Evolutionary conservation across 768 basidiomycete genomes (phyloP).

Genomic region (Tylopilus felleus): DNA sequence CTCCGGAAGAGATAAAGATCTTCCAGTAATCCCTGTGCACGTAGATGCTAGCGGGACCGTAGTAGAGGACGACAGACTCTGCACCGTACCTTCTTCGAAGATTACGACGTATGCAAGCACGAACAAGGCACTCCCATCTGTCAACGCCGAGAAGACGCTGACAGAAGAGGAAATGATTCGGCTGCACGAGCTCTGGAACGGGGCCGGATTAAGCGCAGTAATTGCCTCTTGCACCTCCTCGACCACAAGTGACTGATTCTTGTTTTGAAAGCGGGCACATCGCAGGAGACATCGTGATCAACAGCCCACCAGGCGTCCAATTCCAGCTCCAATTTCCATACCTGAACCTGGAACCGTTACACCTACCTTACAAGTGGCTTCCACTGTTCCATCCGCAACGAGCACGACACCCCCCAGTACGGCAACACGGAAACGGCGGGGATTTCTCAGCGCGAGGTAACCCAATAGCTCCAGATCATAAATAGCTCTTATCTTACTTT

Average conservation of each 20-base stretch:
- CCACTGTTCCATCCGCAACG: conserved; percentile 1
- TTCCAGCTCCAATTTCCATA: conserved; percentile 14
- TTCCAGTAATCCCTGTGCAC: conserved; percentile 21
- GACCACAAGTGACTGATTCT: not conserved
- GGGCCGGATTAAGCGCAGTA: conserved; percentile 22
- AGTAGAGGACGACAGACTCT: not conserved
- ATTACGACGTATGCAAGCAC: not conserved
- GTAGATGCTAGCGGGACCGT: not conserved
- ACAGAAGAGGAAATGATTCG: conserved; percentile 17
- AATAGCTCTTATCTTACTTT: not conserved
- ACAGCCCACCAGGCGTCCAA: not conserved
- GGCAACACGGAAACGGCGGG: conserved; percentile 13
- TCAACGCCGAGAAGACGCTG: conserved; percentile 16
- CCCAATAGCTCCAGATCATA: not conserved
- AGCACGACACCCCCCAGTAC: not conserved
- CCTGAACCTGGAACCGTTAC: conserved; percentile 2
- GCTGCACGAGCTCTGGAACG: conserved; percentile 27
- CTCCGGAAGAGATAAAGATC: conserved; percentile 15
- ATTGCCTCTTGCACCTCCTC: not conserved
- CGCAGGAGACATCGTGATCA: conserved; percentile 17
- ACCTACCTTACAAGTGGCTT: not conserved
- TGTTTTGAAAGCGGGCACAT: conserved; percentile 20
- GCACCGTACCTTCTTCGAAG: not conserved
- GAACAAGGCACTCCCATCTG: conserved; percentile 14
- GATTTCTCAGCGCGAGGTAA: conserved; percentile 23